Evolutionary conservation across 1,284 basidiomycete species (phyloP).

Genomic region (Austroboletus niveus): DNA sequence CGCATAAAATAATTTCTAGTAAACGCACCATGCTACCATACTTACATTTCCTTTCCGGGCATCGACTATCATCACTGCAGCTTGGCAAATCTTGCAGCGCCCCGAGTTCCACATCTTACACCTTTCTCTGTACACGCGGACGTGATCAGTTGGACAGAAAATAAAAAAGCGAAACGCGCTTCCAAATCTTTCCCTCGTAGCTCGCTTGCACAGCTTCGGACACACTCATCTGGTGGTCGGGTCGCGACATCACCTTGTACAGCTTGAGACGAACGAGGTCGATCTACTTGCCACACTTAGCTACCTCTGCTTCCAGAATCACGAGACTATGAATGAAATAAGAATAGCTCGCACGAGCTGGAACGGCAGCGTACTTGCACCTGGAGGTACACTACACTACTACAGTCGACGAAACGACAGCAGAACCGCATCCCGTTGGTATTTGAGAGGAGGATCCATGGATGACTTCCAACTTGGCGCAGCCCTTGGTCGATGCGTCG

Average conservation of each 20-base stretch:
- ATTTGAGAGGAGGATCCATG: conserved; percentile 57
- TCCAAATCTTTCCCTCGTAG: conserved; percentile 76
- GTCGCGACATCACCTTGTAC: conserved; percentile 66
- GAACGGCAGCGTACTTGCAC: conserved; percentile 62
- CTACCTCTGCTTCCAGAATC: conserved; percentile 80
- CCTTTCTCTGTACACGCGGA: conserved; percentile 48
- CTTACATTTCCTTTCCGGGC: too few species aligned
- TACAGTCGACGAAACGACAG: conserved; percentile 74
- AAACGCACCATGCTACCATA: too few species aligned
- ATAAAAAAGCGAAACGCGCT: conserved; percentile 12
- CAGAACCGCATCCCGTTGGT: conserved; percentile 86
- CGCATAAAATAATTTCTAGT: too few species aligned
- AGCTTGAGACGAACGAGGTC: conserved; percentile 72
- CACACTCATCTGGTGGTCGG: conserved; percentile 78
- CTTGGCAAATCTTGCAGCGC: conserved; percentile 49
- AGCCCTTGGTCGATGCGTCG: conserved; percentile 85
- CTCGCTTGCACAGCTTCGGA: conserved; percentile 71
- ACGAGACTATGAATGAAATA: conserved; percentile 67
- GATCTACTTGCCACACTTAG: conserved; percentile 86
- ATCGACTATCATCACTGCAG: conserved; percentile 13
- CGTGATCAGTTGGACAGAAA: not conserved
- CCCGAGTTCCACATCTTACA: conserved; percentile 61
- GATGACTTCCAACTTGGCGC: conserved; percentile 70
- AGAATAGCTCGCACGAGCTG: not conserved
- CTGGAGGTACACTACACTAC: conserved; percentile 68